phyloP scores from a whole-genome alignment of 2,329 filamentous ascomycete species.

The Pezicula radicicola region DNA sequence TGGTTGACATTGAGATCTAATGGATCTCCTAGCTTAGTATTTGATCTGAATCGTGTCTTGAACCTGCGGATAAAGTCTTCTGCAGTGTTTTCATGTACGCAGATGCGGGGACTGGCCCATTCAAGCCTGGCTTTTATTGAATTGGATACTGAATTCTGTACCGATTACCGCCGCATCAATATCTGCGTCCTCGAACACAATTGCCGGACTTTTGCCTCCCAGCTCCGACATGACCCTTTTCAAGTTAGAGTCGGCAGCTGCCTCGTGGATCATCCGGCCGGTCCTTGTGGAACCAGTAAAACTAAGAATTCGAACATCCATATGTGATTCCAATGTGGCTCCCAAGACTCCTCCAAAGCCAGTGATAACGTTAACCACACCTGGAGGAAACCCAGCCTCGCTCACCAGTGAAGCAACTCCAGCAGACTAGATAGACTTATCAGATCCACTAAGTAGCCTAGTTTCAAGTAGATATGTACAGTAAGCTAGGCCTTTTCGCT shows the following conservation, averaged over 20 bases:
- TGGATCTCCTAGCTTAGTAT: conserved; percentile 36
- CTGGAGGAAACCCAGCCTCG: conserved; percentile 23
- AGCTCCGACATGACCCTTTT: conserved; percentile 37
- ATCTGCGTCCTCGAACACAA: conserved; percentile 39
- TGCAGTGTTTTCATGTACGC: conserved; percentile 54
- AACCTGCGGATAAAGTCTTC: conserved; percentile 33
- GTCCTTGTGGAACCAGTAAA: conserved; percentile 35
- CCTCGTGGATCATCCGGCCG: conserved; percentile 34
- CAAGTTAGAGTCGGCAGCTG: conserved; percentile 33
- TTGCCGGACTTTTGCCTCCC: conserved; percentile 36
- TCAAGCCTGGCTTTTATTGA: conserved; percentile 58
- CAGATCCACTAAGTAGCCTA: no score
- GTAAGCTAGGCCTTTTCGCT: conserved; percentile 24
- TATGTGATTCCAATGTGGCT: conserved; percentile 30
- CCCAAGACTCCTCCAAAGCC: conserved; percentile 28
- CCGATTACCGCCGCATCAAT: conserved; percentile 38
- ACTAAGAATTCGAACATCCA: conserved; percentile 33
- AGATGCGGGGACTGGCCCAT: conserved; percentile 56
- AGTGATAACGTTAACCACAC: conserved; percentile 33
- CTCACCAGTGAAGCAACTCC: not conserved
- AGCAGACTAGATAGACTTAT: no score
- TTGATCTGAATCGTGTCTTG: conserved; percentile 26
- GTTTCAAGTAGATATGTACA: conserved; percentile 1
- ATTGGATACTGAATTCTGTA: conserved; percentile 50
- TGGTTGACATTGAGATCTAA: conserved; percentile 39